phyloP scores from a whole-genome alignment of 805 yeast genomes.

The Wickerhamiella kurtzmanii region DNA sequence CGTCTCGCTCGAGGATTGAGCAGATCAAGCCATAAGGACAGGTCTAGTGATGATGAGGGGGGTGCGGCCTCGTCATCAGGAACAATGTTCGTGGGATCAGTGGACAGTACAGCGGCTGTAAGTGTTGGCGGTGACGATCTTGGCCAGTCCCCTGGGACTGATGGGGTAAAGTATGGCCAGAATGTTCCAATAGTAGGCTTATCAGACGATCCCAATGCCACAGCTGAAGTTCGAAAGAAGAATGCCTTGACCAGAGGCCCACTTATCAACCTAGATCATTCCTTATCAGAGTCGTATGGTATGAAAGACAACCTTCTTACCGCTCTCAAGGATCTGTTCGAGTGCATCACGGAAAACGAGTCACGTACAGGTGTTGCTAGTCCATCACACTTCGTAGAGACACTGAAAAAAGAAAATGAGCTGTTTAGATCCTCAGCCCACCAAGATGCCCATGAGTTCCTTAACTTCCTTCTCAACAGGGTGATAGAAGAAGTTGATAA shows the following conservation, averaged over 20 bases:
- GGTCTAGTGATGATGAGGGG: neutral
- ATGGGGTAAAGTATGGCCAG: constrained; percentile 27
- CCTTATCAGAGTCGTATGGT: constrained; percentile 39
- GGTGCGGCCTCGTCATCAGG: neutral
- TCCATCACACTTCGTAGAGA: constrained; percentile 59
- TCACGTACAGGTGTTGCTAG: constrained; percentile 71
- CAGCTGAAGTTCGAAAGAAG: constrained; percentile 62
- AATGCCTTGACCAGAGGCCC: constrained; percentile 74
- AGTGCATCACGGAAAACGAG: constrained; percentile 59
- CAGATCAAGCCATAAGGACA: neutral
- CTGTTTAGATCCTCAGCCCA: constrained; percentile 86
- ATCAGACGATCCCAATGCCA: constrained; percentile 30
- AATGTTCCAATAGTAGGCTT: constrained; percentile 35
- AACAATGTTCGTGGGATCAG: neutral
- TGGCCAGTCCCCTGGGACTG: constrained; percentile 1
- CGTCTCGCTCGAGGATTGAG: neutral
- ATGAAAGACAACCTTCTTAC: constrained; percentile 41
- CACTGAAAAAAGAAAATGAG: constrained; percentile 68
- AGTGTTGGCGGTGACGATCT: constrained; percentile 1
- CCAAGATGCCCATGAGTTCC: constrained; percentile 96
- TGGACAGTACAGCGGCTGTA: constrained; percentile 2
- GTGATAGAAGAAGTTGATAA: constrained; percentile 35
- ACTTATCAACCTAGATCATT: constrained; percentile 63
- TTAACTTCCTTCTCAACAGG: constrained; percentile 74
- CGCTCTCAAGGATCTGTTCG: constrained; percentile 74